Percentiles rank a stretch among this genome's conserved stretches.
These are phyloP conservation scores for Hyphodiscus sp. DNA, from an alignment of 2,329 filamentous ascomycete species.

Conservation along the genomic window DNA sequence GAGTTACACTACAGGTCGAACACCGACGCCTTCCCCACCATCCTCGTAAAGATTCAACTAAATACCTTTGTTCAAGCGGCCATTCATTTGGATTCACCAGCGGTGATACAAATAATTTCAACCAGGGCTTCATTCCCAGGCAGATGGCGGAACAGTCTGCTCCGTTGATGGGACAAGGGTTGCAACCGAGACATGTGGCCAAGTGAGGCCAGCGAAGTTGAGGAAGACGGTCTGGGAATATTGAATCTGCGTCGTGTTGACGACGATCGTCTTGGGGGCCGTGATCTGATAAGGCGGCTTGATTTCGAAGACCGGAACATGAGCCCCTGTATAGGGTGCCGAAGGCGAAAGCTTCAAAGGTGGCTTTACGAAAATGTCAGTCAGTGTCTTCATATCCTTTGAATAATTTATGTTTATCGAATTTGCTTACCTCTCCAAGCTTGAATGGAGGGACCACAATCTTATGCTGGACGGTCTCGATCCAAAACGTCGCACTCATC, in stretches of 20 bases:
- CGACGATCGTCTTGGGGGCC: conserved; percentile 13
- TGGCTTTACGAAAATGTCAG: neutral
- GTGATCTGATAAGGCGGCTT: conserved; percentile 14
- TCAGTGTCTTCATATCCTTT: too few species aligned
- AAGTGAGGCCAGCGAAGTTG: conserved; percentile 25
- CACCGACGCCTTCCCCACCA: too few species aligned
- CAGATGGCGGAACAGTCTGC: conserved; percentile 7
- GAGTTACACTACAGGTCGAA: too few species aligned
- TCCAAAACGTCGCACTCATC: conserved; percentile 30
- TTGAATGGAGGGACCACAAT: conserved; percentile 18
- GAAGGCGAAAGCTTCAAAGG: conserved; percentile 2
- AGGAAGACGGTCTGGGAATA: conserved; percentile 32
- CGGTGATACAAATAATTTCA: too few species aligned
- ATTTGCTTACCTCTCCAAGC: conserved; percentile 7
- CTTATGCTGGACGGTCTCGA: conserved; percentile 25
- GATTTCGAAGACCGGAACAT: conserved; percentile 15
- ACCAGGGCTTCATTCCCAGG: neutral
- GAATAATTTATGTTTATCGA: too few species aligned
- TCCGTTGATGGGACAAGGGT: conserved; percentile 16
- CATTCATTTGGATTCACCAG: too few species aligned
- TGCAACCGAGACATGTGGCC: conserved; percentile 28
- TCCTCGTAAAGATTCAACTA: too few species aligned
- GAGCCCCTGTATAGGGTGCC: neutral
- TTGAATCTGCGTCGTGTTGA: conserved; percentile 31
- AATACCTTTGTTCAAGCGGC: too few species aligned